Conservation (phyloP, 2,329 filamentous ascomycete genomes). For the Aspergillus cejpii region DNA sequence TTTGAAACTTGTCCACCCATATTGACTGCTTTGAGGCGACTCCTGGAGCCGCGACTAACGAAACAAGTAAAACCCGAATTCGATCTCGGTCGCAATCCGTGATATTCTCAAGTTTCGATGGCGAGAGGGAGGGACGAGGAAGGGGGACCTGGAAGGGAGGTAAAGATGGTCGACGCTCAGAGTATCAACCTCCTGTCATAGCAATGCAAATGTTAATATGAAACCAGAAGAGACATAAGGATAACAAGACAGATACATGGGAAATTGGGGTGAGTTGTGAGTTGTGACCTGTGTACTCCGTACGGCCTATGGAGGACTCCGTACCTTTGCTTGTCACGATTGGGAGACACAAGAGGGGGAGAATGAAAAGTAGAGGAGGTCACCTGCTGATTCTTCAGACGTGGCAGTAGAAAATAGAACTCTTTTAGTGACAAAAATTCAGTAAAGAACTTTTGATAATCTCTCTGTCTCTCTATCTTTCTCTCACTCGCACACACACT, state of each 20-base stretch:
- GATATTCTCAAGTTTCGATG: background rate
- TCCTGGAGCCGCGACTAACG: slow-evolving; percentile 6
- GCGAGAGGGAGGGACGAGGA: background rate
- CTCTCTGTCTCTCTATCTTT: slow-evolving; percentile 1
- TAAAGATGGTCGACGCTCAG: background rate
- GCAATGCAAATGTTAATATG: slow-evolving; percentile 10
- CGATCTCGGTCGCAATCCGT: background rate
- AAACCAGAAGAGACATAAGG: slow-evolving; percentile 6
- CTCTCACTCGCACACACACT: background rate
- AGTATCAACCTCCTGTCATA: slow-evolving; percentile 4
- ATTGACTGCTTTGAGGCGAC: slow-evolving; percentile 32
- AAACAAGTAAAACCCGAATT: background rate
- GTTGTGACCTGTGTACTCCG: no score
- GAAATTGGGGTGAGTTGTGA: background rate
- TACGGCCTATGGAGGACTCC: background rate
- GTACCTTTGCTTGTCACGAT: background rate
- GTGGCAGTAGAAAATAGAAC: slow-evolving; percentile 5
- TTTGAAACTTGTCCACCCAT: slow-evolving; percentile 95
- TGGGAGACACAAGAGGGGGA: background rate
- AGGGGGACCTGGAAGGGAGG: background rate
- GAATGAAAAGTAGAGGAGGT: slow-evolving; percentile 1
- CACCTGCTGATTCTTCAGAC: background rate
- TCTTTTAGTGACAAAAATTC: background rate
- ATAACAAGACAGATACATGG: slow-evolving; percentile 9
- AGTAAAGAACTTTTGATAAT: no score